A percentile compares a stretch with the other conserved stretches of the same genome.
Conservation (phyloP, 1,284 basidiomycete species). For the Microstroma glucosiphilum region DNA sequence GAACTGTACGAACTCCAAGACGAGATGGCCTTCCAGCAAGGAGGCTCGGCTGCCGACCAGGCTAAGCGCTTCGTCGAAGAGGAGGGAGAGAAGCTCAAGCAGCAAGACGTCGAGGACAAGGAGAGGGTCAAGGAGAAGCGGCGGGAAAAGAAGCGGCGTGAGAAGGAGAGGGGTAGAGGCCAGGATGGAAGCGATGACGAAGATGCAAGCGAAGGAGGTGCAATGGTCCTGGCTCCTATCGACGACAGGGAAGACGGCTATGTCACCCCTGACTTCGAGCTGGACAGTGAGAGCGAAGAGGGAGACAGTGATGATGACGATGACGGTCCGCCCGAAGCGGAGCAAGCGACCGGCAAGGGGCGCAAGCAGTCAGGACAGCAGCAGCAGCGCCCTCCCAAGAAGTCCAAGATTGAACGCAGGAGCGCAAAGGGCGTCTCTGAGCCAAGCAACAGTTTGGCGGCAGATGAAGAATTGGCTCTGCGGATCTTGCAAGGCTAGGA, state of each 20-base stretch:
- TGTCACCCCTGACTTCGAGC: constrained; percentile 43
- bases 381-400: constrained; percentile 1
- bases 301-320: constrained; percentile 17
- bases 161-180: constrained; percentile 61
- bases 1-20: constrained; percentile 64
- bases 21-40: constrained; percentile 64
- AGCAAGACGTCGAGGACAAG: constrained; percentile 57
- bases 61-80: constrained; percentile 64
- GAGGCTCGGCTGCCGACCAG: constrained; percentile 69
- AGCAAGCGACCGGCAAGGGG: constrained; percentile 2
- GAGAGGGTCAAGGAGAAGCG: constrained; percentile 42
- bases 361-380: background rate
- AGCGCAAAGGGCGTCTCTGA: background rate
- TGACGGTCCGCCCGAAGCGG: constrained; percentile 8
- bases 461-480: constrained; percentile 12
- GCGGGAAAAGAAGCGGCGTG: constrained; percentile 61
- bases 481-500: constrained; percentile 7
- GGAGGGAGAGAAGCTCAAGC: constrained; percentile 77
- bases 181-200: constrained; percentile 41
- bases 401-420: background rate
- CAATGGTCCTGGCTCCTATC: constrained; percentile 42
- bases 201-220: constrained; percentile 19
- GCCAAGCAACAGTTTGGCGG: background rate
- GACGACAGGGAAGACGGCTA: constrained; percentile 50
- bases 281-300: constrained; percentile 18